Evolutionary conservation across 805 yeast species (phyloP).

Genomic region (Yarrowia yakushimensis): DNA sequence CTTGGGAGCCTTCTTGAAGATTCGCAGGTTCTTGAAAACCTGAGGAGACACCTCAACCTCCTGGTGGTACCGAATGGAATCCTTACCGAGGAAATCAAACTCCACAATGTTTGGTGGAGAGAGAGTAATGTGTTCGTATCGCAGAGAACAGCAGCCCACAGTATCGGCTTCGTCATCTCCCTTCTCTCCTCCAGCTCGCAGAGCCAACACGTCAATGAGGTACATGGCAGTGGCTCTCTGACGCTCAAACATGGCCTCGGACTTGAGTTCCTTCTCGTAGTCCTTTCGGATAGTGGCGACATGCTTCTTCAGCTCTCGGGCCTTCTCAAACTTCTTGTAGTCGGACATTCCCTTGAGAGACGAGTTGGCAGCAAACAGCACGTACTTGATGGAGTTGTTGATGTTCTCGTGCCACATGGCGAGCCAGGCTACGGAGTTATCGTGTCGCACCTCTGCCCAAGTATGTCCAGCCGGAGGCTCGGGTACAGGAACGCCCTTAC

Average conservation of each 20-base stretch:
- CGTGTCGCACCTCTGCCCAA: conserved; percentile 90
- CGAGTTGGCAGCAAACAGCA: conserved; percentile 85
- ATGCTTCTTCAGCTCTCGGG: conserved; percentile 74
- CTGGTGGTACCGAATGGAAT: conserved; percentile 85
- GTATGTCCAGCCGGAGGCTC: conserved; percentile 79
- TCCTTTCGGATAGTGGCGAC: conserved; percentile 71
- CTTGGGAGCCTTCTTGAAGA: conserved; percentile 86
- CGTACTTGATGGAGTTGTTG: conserved; percentile 78
- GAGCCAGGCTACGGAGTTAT: conserved; percentile 88
- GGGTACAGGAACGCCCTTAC: conserved; percentile 70
- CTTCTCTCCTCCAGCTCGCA: conserved; percentile 98
- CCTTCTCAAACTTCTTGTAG: conserved; percentile 87
- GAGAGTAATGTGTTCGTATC: conserved; percentile 84
- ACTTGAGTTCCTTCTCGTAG: conserved; percentile 65
- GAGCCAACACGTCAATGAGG: conserved; percentile 84
- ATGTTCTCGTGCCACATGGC: conserved; percentile 98
- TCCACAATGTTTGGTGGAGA: conserved; percentile 81
- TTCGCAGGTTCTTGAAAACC: conserved; percentile 81
- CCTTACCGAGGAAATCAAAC: conserved; percentile 94
- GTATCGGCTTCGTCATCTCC: conserved; percentile 98
- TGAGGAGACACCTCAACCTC: conserved; percentile 91
- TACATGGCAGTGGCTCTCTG: conserved; percentile 94
- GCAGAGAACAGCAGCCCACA: conserved; percentile 92
- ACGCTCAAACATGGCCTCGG: conserved; percentile 74
- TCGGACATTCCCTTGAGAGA: conserved; percentile 89